Evolutionary conservation across 2,329 filamentous ascomycete genomes (phyloP).

Genomic region (Epichloe brachyelytri): DNA sequence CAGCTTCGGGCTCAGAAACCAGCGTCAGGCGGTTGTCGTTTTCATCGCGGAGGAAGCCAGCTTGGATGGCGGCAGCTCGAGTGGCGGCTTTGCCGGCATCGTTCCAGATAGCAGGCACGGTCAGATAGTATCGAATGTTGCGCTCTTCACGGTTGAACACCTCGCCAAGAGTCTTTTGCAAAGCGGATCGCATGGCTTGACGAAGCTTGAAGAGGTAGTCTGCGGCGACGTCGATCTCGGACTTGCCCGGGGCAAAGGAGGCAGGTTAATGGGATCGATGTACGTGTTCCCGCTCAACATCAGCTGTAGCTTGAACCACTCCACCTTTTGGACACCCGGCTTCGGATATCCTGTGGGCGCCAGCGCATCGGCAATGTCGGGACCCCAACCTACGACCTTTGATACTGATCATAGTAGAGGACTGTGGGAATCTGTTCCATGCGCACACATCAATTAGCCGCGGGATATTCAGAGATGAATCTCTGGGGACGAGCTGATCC

Average conservation of each 20-base stretch:
- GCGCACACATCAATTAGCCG: background rate
- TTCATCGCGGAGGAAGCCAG: conserved; percentile 90
- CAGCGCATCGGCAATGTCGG: conserved; percentile 92
- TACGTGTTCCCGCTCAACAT: conserved; percentile 99
- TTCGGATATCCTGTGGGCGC: conserved; percentile 96
- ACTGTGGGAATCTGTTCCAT: conserved; percentile 77
- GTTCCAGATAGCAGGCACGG: conserved; percentile 99
- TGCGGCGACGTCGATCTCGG: conserved; percentile 97
- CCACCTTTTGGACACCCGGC: conserved; percentile 93
- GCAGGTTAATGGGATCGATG: conserved; percentile 97
- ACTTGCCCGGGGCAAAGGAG: conserved; percentile 96
- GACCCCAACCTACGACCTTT: conserved; percentile 98
- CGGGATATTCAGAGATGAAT: background rate
- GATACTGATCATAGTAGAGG: conserved; percentile 98
- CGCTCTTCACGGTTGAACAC: conserved; percentile 97
- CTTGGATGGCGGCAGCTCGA: conserved; percentile 88
- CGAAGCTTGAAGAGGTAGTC: conserved; percentile 98
- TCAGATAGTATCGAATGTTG: conserved; percentile 95
- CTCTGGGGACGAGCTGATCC: conserved; percentile 5
- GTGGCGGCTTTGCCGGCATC: conserved; percentile 97
- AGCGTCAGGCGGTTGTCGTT: conserved; percentile 94
- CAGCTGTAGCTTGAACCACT: conserved; percentile 99
- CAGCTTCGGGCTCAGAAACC: conserved; percentile 92
- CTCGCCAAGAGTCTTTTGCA: conserved; percentile 93
- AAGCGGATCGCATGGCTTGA: conserved; percentile 87